Evolutionary conservation across 1,284 basidiomycete species (phyloP).

Genomic region (Fomitopsis pinicola): DNA sequence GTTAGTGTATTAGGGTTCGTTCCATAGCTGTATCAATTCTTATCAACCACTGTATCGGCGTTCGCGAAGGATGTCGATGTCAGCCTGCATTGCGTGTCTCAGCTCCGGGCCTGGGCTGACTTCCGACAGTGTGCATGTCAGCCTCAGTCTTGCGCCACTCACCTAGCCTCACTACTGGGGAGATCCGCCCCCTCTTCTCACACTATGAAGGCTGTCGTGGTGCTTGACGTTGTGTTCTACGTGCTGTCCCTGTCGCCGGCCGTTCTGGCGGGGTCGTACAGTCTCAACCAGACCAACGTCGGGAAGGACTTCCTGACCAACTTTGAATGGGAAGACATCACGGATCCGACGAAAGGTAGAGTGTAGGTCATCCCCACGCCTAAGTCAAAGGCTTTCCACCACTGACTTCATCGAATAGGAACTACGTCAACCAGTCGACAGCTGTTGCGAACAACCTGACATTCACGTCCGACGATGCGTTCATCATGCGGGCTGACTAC

Average conservation of each 20-base stretch:
- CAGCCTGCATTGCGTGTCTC: too few species aligned
- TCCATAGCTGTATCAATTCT: too few species aligned
- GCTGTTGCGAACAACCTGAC: constrained; percentile 29
- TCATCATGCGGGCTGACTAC: constrained; percentile 47
- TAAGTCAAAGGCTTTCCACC: not conserved
- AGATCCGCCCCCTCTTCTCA: too few species aligned
- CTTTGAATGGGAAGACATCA: constrained; percentile 33
- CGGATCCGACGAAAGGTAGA: constrained; percentile 58
- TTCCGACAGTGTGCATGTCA: too few species aligned
- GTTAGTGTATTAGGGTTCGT: too few species aligned
- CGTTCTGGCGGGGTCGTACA: constrained; percentile 1
- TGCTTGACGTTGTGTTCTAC: too few species aligned
- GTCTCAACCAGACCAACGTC: constrained; percentile 5
- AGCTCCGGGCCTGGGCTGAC: too few species aligned
- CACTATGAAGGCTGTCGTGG: too few species aligned
- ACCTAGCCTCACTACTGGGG: too few species aligned
- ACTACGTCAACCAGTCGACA: constrained; percentile 31
- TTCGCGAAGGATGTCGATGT: too few species aligned
- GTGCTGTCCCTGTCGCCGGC: not conserved
- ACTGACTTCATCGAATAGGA: constrained; percentile 17
- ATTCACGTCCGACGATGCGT: constrained; percentile 27
- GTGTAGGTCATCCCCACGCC: constrained; percentile 40
- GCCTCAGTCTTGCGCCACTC: too few species aligned
- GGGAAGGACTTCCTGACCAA: constrained; percentile 4
- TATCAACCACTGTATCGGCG: too few species aligned